Evolutionary conservation across 1,284 basidiomycete genomes (phyloP).

Genomic region (Sporisorium reilianum): DNA sequence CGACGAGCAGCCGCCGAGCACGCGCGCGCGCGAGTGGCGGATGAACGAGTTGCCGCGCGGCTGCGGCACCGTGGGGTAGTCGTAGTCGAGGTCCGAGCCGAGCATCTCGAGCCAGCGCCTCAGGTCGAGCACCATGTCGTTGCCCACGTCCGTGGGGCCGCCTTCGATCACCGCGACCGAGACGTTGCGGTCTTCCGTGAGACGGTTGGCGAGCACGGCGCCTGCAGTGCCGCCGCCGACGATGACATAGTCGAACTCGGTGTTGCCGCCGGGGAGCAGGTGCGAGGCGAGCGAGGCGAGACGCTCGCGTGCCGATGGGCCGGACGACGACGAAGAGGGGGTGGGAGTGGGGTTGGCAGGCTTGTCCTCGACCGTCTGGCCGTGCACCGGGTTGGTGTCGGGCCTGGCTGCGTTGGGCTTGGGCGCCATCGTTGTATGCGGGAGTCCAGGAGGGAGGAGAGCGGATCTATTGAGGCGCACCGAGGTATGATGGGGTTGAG

Average conservation of each 20-base stretch:
- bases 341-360: conserved; percentile 30
- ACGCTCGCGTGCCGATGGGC: conserved; percentile 50
- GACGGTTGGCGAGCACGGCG: conserved; percentile 68
- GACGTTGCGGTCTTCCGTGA: conserved; percentile 67
- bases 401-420: conserved; percentile 52
- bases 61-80: conserved; percentile 68
- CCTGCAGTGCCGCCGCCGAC: conserved; percentile 69
- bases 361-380: conserved; percentile 50
- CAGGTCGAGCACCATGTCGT: conserved; percentile 68
- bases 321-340: conserved; percentile 17
- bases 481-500: conserved; percentile 6
- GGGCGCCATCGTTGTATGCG: conserved; percentile 27
- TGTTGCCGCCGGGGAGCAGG: conserved; percentile 55
- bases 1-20: conserved; percentile 69
- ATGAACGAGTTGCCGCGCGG: conserved; percentile 70
- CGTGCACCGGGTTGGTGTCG: conserved; percentile 56
- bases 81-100: conserved; percentile 69
- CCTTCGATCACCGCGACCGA: conserved; percentile 69
- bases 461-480: not conserved
- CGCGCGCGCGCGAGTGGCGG: conserved; percentile 67
- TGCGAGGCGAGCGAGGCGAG: conserved; percentile 64
- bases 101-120: conserved; percentile 69
- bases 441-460: not conserved
- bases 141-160: conserved; percentile 65
- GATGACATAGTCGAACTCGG: conserved; percentile 69